phyloP scores from a whole-genome alignment of 2,329 filamentous ascomycete genomes.

The Hypomyces rosellus region DNA sequence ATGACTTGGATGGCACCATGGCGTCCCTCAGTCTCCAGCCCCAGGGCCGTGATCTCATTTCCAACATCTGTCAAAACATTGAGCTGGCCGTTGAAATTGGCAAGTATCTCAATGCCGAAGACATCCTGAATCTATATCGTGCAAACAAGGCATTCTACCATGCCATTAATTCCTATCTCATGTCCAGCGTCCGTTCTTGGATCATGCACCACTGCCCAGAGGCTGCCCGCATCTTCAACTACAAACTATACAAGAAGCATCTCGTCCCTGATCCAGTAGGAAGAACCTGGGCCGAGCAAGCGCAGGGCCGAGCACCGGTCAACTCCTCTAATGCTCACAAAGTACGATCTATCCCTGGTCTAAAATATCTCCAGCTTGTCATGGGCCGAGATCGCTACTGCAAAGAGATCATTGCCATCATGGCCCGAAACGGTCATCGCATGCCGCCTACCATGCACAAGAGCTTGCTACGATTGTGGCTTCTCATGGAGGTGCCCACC shows the following conservation, averaged over 20 bases:
- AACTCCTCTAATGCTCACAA: conserved; percentile 16
- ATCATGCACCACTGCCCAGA: conserved; percentile 48
- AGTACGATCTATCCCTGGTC: conserved; percentile 50
- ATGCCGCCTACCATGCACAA: conserved; percentile 42
- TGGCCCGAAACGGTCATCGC: conserved; percentile 53
- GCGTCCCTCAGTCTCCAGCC: conserved; percentile 16
- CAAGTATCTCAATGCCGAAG: conserved; percentile 45
- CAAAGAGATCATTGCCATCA: conserved; percentile 55
- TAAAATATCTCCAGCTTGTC: conserved; percentile 65
- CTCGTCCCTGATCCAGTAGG: conserved; percentile 55
- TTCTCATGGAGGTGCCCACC: conserved; percentile 60
- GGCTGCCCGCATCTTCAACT: conserved; percentile 53
- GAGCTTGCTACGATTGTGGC: conserved; percentile 63
- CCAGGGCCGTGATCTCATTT: conserved; percentile 36
- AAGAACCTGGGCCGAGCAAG: conserved; percentile 29
- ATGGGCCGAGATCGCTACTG: conserved; percentile 49
- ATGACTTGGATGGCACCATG: conserved; percentile 10
- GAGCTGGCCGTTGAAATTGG: conserved; percentile 51
- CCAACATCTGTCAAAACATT: conserved; percentile 35
- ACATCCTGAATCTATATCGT: conserved; percentile 59
- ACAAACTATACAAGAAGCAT: conserved; percentile 49
- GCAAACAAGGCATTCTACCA: conserved; percentile 57
- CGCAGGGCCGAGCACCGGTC: conserved; percentile 4
- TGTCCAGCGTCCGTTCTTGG: conserved; percentile 51
- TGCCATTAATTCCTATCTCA: conserved; percentile 53